Evolutionary conservation across 768 basidiomycete species (phyloP), one percentile per base, ranked within the genome.

Genomic region (Termitomyces sp.): DNA sequence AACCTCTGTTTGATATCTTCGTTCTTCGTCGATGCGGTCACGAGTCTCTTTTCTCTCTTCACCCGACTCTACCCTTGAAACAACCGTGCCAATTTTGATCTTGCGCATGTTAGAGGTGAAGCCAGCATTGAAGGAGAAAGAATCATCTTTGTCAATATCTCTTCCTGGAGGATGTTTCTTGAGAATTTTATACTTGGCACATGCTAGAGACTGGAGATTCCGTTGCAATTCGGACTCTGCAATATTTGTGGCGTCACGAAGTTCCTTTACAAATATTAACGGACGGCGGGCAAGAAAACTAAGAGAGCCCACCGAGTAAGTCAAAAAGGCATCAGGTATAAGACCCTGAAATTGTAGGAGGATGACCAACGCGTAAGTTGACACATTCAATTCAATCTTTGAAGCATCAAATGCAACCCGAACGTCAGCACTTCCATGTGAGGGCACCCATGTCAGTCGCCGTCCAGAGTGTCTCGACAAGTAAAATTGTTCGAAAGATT

Each of bases 121-220:
- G 50, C 81, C 79, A 17, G 71, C 64, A 62, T 98, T 97, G 78
- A 98, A 99, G 2, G 91, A 86, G 71, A 99, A 99, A 2, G 82
- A 77, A 69, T 99, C 97, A 11, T 73, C 75, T 0, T 75, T 62
- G 51, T 84, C 73, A 40, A 99, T 80, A 21, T 98, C 95, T 42
- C 95, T 83, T 9, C 92, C 84, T 41, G 89, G 82, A 0, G 96
- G 97, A 58, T 88, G 86, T 66, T 98, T 98, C 71, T 86, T 93
- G 61, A 99, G 71, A 30, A 99, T 77, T 65, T 94, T 94, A 76
- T 79, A 94, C 68, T 94, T 98, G 10, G 90, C 94, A 66, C 96
- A 98, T 0, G 97, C 95, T 23, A 99, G 79, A 0, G 96, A 94
- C 67, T 99, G 97, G 2, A 99, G 79, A 62, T 94, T 89, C n/a